These are phyloP conservation scores for Aspergillus affinis DNA, from an alignment of 495 filamentous ascomycete species.

Conservation along the genomic window DNA sequence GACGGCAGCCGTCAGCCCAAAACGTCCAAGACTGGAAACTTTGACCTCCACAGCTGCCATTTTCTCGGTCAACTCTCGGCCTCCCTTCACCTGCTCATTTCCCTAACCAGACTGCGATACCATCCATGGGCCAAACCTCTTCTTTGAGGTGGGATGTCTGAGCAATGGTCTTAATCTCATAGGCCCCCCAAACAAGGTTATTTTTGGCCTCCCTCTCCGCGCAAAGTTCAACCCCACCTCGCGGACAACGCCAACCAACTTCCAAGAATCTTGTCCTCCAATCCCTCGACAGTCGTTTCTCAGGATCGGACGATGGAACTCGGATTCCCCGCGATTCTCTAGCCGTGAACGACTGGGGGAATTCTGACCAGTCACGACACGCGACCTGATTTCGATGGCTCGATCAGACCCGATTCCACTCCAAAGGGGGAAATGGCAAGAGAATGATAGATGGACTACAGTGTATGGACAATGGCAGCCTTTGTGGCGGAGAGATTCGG, in stretches of 20 bases:
- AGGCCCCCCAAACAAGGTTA: not conserved
- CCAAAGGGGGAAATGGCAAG: not conserved
- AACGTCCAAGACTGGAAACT: not conserved
- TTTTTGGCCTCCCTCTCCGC: not conserved
- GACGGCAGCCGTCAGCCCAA: not conserved
- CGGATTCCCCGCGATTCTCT: not conserved
- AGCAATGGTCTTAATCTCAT: constrained; percentile 3
- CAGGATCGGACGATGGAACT: not conserved
- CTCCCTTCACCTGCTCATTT: not conserved
- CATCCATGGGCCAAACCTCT: not conserved
- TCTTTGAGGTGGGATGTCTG: not conserved
- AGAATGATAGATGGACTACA: not conserved
- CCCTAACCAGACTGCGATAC: no score
- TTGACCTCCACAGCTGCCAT: constrained; percentile 13
- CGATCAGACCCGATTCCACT: not conserved
- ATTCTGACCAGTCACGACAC: not conserved
- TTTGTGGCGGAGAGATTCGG: not conserved
- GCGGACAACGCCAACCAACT: not conserved
- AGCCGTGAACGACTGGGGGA: not conserved
- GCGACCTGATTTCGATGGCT: not conserved
- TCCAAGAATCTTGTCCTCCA: not conserved
- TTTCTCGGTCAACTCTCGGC: constrained; percentile 36
- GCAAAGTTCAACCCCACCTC: not conserved
- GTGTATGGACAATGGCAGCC: not conserved
- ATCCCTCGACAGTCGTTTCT: not conserved